Conservation (phyloP, 2,329 filamentous ascomycete species). For the Pseudogymnoascus verrucosus region DNA sequence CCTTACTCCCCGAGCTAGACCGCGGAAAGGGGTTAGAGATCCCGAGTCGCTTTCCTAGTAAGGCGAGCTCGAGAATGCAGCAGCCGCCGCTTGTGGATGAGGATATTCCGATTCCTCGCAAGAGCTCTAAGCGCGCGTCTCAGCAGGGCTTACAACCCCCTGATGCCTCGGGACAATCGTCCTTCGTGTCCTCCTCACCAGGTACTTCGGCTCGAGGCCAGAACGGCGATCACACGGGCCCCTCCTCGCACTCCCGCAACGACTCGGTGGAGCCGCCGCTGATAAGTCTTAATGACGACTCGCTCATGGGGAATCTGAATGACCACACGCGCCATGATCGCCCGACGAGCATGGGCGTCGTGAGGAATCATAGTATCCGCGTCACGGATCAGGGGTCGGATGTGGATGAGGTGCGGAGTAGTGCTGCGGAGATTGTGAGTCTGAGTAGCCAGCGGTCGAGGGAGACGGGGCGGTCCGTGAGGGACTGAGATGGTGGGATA, state of each 20-base stretch:
- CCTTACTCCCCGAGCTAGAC: constrained; percentile 52
- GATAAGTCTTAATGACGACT: constrained; percentile 1
- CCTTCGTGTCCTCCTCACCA: not conserved
- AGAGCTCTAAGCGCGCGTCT: constrained; percentile 56
- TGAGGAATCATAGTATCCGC: constrained; percentile 49
- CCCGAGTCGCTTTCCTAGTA: constrained; percentile 55
- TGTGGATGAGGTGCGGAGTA: not conserved
- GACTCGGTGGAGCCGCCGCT: not conserved
- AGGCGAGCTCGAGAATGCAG: constrained; percentile 37
- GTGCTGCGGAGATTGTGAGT: constrained; percentile 1
- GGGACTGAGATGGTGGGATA: not conserved
- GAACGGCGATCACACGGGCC: not conserved
- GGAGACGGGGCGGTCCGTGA: not conserved
- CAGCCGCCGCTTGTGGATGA: constrained; percentile 63
- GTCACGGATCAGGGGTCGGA: not conserved
- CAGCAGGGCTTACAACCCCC: constrained; percentile 14
- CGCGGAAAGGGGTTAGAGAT: constrained; percentile 32
- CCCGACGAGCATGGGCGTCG: constrained; percentile 47
- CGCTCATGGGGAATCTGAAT: not conserved
- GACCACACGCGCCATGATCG: constrained; percentile 35
- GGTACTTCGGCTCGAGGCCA: not conserved
- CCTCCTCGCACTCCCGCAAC: not conserved
- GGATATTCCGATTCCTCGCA: constrained; percentile 81
- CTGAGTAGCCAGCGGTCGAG: not conserved
- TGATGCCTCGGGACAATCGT: not conserved